Evolutionary conservation across 306 rosid genomes (phyloP).

Genomic region (Quercus gilva): DNA sequence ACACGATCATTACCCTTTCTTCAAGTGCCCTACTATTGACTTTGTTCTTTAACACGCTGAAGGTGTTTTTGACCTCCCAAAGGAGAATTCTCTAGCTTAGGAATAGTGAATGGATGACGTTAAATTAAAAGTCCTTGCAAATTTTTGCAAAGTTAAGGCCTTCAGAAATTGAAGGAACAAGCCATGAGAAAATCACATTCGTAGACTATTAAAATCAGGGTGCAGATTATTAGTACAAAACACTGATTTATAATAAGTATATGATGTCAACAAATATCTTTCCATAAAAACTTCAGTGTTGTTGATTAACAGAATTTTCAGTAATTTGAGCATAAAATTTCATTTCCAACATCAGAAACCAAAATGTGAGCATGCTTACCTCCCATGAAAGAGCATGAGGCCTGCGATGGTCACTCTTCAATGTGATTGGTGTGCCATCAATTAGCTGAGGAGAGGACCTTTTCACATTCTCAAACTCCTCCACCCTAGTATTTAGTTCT

Average conservation of each 20-base stretch:
- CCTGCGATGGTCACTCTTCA: slow-evolving; percentile 93
- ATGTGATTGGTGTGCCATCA: slow-evolving; percentile 67
- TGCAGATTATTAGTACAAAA: neutral
- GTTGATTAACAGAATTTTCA: neutral
- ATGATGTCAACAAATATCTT: too few relatives aligned
- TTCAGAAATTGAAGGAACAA: neutral
- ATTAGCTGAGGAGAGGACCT: slow-evolving; percentile 61
- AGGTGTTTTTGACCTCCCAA: neutral
- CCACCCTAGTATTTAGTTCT: slow-evolving; percentile 81
- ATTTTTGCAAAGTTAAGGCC: neutral
- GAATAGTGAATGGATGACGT: neutral
- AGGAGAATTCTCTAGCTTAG: neutral
- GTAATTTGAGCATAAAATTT: slow-evolving; percentile 20
- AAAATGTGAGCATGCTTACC: slow-evolving; percentile 49
- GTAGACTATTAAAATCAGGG: neutral
- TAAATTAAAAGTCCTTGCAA: neutral
- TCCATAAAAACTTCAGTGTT: neutral
- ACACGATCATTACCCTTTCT: neutral
- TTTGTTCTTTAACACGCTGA: neutral
- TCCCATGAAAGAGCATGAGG: slow-evolving; percentile 99
- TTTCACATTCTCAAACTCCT: slow-evolving; percentile 86
- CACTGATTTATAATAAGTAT: neutral
- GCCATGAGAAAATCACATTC: neutral
- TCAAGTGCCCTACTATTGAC: neutral
- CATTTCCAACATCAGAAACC: slow-evolving; percentile 10